Evolutionary conservation across 2,329 filamentous ascomycete species (phyloP).

Genomic region (Aspergillus udagawae): DNA sequence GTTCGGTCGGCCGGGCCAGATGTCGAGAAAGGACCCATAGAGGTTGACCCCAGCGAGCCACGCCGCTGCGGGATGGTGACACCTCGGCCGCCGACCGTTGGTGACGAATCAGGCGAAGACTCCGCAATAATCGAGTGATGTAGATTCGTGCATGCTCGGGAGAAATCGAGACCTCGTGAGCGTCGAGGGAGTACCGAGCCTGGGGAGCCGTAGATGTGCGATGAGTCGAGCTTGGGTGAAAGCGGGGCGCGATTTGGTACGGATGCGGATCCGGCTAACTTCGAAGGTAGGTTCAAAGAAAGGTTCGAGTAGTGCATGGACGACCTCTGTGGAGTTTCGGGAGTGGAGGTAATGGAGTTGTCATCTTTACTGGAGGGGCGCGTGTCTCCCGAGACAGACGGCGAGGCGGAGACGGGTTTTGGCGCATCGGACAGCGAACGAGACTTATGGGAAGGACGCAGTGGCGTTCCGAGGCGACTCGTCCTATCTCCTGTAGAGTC

Average conservation of each 20-base stretch:
- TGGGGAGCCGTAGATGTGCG: slow-evolving; percentile 80
- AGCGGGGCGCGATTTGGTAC: slow-evolving; percentile 62
- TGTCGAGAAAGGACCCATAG: slow-evolving; percentile 64
- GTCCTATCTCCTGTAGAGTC: slow-evolving; percentile 8
- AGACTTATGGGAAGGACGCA: slow-evolving; percentile 46
- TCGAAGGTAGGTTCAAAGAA: slow-evolving; percentile 64
- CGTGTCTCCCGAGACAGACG: slow-evolving; percentile 54
- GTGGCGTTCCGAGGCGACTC: slow-evolving; percentile 18
- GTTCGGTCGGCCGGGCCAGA: slow-evolving; percentile 67
- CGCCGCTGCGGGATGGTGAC: slow-evolving; percentile 57
- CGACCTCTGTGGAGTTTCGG: slow-evolving; percentile 70
- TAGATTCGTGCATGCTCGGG: slow-evolving; percentile 84
- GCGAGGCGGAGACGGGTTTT: slow-evolving; percentile 55
- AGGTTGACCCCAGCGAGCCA: slow-evolving; percentile 56
- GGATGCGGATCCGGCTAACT: slow-evolving; percentile 46
- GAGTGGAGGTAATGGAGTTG: slow-evolving; percentile 50
- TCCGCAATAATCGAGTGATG: slow-evolving; percentile 94
- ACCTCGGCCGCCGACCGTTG: slow-evolving; percentile 69
- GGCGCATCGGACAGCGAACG: slow-evolving; percentile 65
- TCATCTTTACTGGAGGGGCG: slow-evolving; percentile 64
- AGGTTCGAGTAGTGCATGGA: slow-evolving; percentile 61
- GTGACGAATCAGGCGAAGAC: slow-evolving; percentile 85
- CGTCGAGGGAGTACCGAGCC: slow-evolving; percentile 83
- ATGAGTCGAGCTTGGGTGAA: slow-evolving; percentile 80
- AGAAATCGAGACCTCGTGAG: slow-evolving; percentile 88